Conservation (phyloP, 2,329 filamentous ascomycete genomes). For the Alternaria hordeiaustralica region DNA sequence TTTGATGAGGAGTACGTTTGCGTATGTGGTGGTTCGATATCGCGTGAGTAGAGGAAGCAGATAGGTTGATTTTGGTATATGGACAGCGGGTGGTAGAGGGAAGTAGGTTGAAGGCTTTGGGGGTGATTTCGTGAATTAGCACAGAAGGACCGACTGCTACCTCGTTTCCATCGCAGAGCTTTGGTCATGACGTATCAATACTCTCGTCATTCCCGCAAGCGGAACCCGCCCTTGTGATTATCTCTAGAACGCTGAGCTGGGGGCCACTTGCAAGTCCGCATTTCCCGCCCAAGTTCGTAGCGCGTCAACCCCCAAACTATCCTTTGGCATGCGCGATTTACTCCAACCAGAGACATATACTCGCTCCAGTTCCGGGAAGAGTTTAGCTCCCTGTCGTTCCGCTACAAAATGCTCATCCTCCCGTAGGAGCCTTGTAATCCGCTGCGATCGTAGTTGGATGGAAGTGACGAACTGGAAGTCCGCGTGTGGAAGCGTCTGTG, state of each 20-base stretch:
- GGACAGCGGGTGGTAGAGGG: too few relatives aligned
- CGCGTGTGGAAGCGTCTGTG: not conserved
- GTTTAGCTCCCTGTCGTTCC: not conserved
- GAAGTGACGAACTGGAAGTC: not conserved
- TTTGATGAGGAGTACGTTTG: too few relatives aligned
- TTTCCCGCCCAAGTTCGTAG: not conserved
- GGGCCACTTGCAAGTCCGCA: not conserved
- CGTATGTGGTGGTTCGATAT: too few relatives aligned
- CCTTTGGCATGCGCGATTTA: not conserved
- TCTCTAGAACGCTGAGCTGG: not conserved
- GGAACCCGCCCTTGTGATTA: too few relatives aligned
- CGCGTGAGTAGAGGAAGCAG: too few relatives aligned
- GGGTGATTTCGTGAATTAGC: too few relatives aligned
- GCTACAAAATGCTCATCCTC: not conserved
- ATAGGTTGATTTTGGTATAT: too few relatives aligned
- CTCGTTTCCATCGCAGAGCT: too few relatives aligned
- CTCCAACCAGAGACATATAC: not conserved
- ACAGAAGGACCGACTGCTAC: too few relatives aligned
- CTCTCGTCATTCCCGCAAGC: not conserved
- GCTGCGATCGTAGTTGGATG: not conserved
- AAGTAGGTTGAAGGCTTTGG: too few relatives aligned
- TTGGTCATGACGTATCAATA: not conserved
- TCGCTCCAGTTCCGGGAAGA: not conserved
- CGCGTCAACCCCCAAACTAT: not conserved
- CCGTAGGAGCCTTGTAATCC: not conserved